These are phyloP conservation scores for Wickerhamomyces silvicola DNA, from an alignment of 805 yeast species.

Conservation along the genomic window DNA sequence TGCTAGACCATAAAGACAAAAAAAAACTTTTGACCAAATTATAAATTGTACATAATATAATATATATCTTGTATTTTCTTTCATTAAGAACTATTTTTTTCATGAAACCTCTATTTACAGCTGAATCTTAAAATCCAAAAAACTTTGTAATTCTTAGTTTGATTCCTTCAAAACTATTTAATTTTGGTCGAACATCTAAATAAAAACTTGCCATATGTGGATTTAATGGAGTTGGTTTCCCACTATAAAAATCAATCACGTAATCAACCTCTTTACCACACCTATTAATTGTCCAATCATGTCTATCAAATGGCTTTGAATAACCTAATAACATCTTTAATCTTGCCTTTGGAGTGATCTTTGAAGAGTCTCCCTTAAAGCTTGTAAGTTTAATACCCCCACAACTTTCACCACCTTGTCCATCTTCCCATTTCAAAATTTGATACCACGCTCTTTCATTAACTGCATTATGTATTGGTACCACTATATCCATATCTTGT, in stretches of 20 bases:
- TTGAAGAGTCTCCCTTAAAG: slow-evolving; percentile 83
- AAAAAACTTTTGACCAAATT: background rate
- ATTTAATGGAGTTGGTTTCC: slow-evolving; percentile 39
- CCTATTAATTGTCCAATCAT: slow-evolving; percentile 86
- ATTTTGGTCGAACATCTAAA: slow-evolving; percentile 88
- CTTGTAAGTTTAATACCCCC: slow-evolving; percentile 83
- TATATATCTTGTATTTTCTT: background rate
- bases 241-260: slow-evolving; percentile 83
- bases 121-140: slow-evolving; percentile 37
- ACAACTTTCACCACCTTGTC: slow-evolving; percentile 53
- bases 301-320: slow-evolving; percentile 87
- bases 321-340: slow-evolving; percentile 58
- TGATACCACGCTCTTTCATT: slow-evolving; percentile 91
- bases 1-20: slow-evolving; percentile 20
- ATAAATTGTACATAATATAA: background rate
- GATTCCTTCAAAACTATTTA: slow-evolving; percentile 75
- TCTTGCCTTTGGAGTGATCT: slow-evolving; percentile 84
- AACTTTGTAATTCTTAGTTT: slow-evolving; percentile 60
- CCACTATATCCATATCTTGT: slow-evolving; percentile 80
- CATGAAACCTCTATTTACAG: background rate
- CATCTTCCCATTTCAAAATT: slow-evolving; percentile 75
- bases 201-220: slow-evolving; percentile 56
- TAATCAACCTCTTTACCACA: slow-evolving; percentile 83
- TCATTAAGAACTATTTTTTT: background rate
- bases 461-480: slow-evolving; percentile 90